phyloP scores from a whole-genome alignment of 2,329 filamentous ascomycete species.

The Colletotrichum kahawae region DNA sequence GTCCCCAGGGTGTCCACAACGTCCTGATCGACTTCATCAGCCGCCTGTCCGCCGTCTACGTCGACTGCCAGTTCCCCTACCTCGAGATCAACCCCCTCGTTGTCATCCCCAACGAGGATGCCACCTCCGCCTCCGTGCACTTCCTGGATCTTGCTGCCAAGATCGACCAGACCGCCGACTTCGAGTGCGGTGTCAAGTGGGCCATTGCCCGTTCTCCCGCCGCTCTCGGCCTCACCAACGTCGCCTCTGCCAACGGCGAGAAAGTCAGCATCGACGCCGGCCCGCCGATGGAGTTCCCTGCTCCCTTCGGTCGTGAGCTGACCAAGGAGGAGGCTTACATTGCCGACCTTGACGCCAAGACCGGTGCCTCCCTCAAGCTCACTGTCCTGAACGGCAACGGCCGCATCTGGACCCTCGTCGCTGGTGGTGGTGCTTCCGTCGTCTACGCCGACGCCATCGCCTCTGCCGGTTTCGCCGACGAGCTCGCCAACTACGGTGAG shows the following conservation, averaged over 20 bases:
- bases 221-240: conserved; percentile 81
- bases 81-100: conserved; percentile 99
- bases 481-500: conserved; percentile 99
- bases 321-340: conserved; percentile 99
- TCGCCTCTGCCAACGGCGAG: conserved; percentile 64
- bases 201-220: conserved; percentile 90
- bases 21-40: conserved; percentile 99
- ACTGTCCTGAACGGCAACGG: conserved; percentile 91
- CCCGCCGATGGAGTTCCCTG: conserved; percentile 98
- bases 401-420: conserved; percentile 97
- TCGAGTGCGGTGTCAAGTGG: conserved; percentile 99
- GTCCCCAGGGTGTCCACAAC: conserved; percentile 94
- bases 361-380: conserved; percentile 97
- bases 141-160: conserved; percentile 99
- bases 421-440: conserved; percentile 98
- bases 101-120: conserved; percentile 92
- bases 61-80: conserved; percentile 99
- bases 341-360: conserved; percentile 98
- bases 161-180: conserved; percentile 98
- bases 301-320: conserved; percentile 97
- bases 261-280: conserved; percentile 95
- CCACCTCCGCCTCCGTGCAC: conserved; percentile 91
- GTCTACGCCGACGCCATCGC: conserved; percentile 99
- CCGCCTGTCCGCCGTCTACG: conserved; percentile 96
- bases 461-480: conserved; percentile 90